These are phyloP conservation scores for Seiridium cupressi DNA, from an alignment of 2,329 filamentous ascomycete genomes.

Conservation along the genomic window DNA sequence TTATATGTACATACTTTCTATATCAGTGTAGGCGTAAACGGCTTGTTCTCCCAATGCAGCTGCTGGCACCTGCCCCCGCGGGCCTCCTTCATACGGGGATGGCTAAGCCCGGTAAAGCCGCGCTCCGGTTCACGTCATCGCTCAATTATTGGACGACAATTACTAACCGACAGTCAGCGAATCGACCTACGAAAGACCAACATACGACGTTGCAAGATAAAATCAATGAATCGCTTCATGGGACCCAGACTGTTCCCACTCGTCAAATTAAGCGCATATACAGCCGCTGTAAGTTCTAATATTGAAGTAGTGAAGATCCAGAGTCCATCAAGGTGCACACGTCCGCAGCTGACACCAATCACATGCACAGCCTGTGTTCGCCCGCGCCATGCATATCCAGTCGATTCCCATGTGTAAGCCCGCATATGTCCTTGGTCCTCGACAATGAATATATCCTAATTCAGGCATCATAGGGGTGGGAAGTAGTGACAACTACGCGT, in stretches of 20 bases:
- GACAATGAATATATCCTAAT: slow-evolving; percentile 4
- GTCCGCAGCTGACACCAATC: slow-evolving; percentile 15
- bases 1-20: background rate
- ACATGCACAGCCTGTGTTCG: slow-evolving; percentile 25
- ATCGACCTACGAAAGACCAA: background rate
- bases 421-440: background rate
- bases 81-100: background rate
- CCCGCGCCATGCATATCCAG: slow-evolving; percentile 76
- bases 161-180: background rate
- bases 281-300: slow-evolving; percentile 25
- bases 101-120: background rate
- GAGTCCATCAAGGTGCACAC: slow-evolving; percentile 14
- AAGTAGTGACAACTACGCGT: slow-evolving; percentile 79
- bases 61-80: background rate
- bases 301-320: background rate
- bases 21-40: background rate
- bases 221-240: slow-evolving; percentile 40
- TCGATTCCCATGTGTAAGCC: slow-evolving; percentile 84
- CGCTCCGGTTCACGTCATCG: background rate
- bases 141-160: background rate
- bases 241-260: slow-evolving; percentile 32
- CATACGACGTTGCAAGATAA: background rate
- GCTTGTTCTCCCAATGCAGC: background rate
- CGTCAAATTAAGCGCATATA: slow-evolving; percentile 27
- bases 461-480: slow-evolving; percentile 62